A percentile compares a stretch with the other conserved stretches of the same genome.
These are phyloP conservation scores for Brassica cretica DNA, from an alignment of 345 rosid genomes.

Conservation along the genomic window DNA sequence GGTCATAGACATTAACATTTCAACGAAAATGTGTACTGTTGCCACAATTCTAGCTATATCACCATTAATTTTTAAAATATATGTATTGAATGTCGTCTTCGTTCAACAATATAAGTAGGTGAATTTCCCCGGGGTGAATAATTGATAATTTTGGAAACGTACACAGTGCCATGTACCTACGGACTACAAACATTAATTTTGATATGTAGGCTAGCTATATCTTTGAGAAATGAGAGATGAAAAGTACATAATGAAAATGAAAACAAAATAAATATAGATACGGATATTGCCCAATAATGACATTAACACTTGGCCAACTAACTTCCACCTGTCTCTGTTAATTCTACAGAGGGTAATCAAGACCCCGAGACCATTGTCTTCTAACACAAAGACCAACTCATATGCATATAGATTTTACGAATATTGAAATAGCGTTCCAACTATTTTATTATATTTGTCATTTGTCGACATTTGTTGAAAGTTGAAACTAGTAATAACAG, in stretches of 20 bases:
- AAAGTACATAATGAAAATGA: background rate
- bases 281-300: conserved; percentile 21
- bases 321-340: conserved; percentile 28
- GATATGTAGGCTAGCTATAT: conserved; percentile 1
- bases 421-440: background rate
- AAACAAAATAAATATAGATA: conserved; percentile 9
- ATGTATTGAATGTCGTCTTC: background rate
- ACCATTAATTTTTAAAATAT: background rate
- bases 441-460: background rate
- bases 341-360: conserved; percentile 28
- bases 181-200: conserved; percentile 7
- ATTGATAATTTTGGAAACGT: conserved; percentile 1
- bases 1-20: background rate
- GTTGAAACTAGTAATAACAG: background rate
- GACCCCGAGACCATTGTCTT: conserved; percentile 1
- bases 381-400: background rate
- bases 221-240: background rate
- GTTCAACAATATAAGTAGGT: background rate
- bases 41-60: background rate
- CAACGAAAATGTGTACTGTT: background rate
- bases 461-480: background rate
- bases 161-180: conserved; percentile 5
- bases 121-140: background rate
- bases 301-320: conserved; percentile 42
- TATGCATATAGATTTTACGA: background rate